These are phyloP conservation scores for Fimicolochytrium jonesii DNA, from an alignment of 192 early-diverging fungal species.

Conservation along the genomic window DNA sequence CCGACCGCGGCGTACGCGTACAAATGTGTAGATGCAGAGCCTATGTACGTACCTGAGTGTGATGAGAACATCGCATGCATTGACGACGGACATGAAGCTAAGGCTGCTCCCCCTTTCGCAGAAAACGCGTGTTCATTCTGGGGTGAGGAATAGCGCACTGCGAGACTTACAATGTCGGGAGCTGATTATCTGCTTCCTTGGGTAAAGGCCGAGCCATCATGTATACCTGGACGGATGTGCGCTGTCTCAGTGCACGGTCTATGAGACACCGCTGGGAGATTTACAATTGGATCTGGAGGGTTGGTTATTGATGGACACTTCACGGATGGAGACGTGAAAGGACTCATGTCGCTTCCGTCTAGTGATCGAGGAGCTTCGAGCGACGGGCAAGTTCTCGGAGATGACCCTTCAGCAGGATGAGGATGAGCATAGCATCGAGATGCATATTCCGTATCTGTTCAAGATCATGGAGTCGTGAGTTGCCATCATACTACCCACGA, in stretches of 20 bases:
- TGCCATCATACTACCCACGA: too few relatives aligned
- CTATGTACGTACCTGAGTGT: conserved; percentile 55
- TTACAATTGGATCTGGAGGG: conserved; percentile 64
- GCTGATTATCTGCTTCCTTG: too few relatives aligned
- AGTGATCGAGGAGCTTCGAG: conserved; percentile 63
- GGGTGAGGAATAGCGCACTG: conserved; percentile 42
- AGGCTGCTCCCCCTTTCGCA: not conserved
- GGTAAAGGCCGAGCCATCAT: conserved; percentile 89
- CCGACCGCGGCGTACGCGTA: conserved; percentile 90
- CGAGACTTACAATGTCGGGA: too few relatives aligned
- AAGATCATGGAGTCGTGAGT: conserved; percentile 70
- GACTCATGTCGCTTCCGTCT: too few relatives aligned
- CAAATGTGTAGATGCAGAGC: conserved; percentile 56
- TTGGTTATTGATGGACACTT: conserved; percentile 14
- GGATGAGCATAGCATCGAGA: conserved; percentile 95
- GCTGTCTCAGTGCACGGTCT: conserved; percentile 63
- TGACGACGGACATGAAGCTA: not conserved
- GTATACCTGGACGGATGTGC: conserved; percentile 77
- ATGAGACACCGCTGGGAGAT: conserved; percentile 87
- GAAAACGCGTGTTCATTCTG: conserved; percentile 80
- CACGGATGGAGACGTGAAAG: too few relatives aligned
- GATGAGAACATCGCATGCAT: too few relatives aligned
- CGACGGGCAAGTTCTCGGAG: conserved; percentile 59
- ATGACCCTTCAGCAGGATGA: conserved; percentile 76
- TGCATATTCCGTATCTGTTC: conserved; percentile 91